Base-by-base conservation (phyloP, 345 rosid species). In the Populus pruinosa region DNA sequence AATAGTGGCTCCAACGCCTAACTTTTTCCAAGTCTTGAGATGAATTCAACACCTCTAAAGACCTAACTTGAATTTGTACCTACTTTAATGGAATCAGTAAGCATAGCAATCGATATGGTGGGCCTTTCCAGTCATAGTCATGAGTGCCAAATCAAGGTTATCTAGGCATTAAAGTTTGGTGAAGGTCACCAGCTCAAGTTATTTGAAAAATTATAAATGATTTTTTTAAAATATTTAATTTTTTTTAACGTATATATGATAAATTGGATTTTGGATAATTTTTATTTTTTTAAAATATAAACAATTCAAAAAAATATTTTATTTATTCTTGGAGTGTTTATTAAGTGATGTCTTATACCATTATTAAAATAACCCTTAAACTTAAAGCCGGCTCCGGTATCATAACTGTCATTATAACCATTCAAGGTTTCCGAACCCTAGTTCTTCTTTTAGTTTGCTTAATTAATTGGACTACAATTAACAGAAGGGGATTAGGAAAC, bases 101-200 rank as follows among this genome's bases (percentile, higher is more conserved):
- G 21, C 11, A 13, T 7, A 29, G 69, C 41, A 7, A 39, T 69
- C 29, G 27, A 38, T 11, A 14, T 11, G 73, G 73, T 43, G 59
- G 77, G 71, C 33, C 67, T 0, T 39, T 2, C 36, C 36, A 49
- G 80, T 76, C 80, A 59, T 23, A 17, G 12, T 73, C 80, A 43
- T 18, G 62, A 38, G 64, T 38, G 35, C 49, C 79, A 39, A 64
- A 73, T 35, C 69, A 66, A 76, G 43, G 66, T 63, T 78, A 72
- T 84, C 78, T 55, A 81, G 41, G 67, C 70, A 76, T 35, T 18
- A 16, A 70, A 25, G 78, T 76, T 73, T 70, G 83, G 81, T 77
- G 75, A 43, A 27, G 35, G 75, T 64, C 73, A 33, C 36, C 5
- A 5, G 36, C 36, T 33, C 36, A 4, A 33, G 36, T 33, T 33